Evolutionary conservation across 148 eudicot genomes (phyloP), one percentile per base, ranked within the genome.

Genomic region (Rhododendron molle): DNA sequence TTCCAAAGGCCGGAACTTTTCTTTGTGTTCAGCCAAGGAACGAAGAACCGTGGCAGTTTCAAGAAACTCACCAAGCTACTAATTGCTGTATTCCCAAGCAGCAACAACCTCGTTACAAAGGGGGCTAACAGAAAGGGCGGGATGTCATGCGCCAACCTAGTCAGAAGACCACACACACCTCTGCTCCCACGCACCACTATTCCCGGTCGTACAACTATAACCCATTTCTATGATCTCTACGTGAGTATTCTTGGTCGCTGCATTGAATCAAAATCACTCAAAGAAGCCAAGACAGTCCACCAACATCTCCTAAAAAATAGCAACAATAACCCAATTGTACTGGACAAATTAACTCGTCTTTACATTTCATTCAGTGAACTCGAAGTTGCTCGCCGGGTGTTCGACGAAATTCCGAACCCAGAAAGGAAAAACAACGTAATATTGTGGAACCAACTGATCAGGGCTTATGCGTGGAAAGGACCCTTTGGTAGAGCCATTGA

Each of bases 401-500:
- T 96, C 84, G 87, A 92, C 65, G 77, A 89, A 86, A 94, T 96
- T 84, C 92, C 96, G 1, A 62, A 80, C 72, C 90, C 92, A 65
- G 85, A 88, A 40, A 89, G 88, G 88, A 81, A 84, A 47, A 83
- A 76, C 49, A 92, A 92, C 83, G 90, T 92, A 28, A 84, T 90
- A 52, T 30, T 95, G 30, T 94, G 98, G 94, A 94, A 96, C 88
- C 89, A 91, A 84, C 85, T 96, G 92, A 96, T 96, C 69, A 90
- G 98, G 71, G 98, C 92, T 47, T 94, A 94, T 87, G 98, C 99
- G 34, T 95, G 98, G 98, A 91, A 90, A 60, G 98, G 99, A 81
- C 98, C 98, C 71, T 90, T 87, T 87, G 87, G 87, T 2, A 83
- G 73, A 43, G 93, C 99, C 23, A 62, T 95, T 79, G 90, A 90